Evolutionary conservation across 2,329 filamentous ascomycete genomes (phyloP), one percentile per base, ranked within the genome.

Genomic region (Parascedosporium putredinis): DNA sequence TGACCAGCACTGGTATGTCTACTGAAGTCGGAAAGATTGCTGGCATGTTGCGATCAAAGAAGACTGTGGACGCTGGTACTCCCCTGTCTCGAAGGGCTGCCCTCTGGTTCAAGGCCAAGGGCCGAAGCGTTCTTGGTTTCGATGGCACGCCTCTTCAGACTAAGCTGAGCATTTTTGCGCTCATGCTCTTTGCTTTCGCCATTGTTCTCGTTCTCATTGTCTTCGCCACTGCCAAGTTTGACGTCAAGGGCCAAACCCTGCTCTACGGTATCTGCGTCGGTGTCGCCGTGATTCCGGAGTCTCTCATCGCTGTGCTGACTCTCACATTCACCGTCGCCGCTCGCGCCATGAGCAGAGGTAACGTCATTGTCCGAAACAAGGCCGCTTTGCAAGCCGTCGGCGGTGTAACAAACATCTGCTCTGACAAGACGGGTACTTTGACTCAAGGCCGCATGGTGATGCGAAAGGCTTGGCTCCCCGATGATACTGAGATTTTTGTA

Each of bases 91-190:
- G 78, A 57, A 68, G 78, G 45, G 62, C 61, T 56, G 63, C 68
- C 43, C 63, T 67, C 25, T 59, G 70, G 54, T 68, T 70, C 57
- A 68, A 68, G 51, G 65, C 64, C 54, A 67, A 65, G 47, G 52
- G 63, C 49, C 72, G 75, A 43, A 74, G 74, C 55, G 72, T 86
- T 53, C 73, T 86, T 40, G 83, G 79, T 50, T 64, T 83, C 2
- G 75, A 86, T 50, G 88, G 88, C 46, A 95, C 89, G 1, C 89
- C 89, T 1, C 72, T 95, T 43, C 88, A 94, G 67, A 83, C 84
- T 56, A 91, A 87, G 60, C 74, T 95, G 47, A 88, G 85, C 68
- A 88, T 90, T 65, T 83, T 95, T 59, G 88, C 89, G 24, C 81
- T 93, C 40, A 62, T 88, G 3, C 77, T 95, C 2, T 94, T 95